phyloP scores from a whole-genome alignment of 495 filamentous ascomycete species.

The Aspergillus bridgeri region DNA sequence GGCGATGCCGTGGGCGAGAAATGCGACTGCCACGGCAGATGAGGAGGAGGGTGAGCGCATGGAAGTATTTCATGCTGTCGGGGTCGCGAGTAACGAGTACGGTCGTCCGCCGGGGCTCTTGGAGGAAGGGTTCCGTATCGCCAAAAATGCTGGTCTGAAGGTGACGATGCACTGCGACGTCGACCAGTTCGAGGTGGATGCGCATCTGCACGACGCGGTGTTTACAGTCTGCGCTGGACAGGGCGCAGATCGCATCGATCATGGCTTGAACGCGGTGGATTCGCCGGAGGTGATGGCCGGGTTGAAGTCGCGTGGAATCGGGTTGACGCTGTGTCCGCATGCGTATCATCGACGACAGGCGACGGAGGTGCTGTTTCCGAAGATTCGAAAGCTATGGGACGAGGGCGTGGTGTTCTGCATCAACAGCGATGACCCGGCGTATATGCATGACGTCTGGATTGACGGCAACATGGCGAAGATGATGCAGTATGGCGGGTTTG shows the following conservation, averaged over 20 bases:
- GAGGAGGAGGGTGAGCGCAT: constrained; percentile 25
- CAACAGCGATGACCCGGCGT: constrained; percentile 41
- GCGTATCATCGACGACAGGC: constrained; percentile 38
- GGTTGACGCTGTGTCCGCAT: constrained; percentile 42
- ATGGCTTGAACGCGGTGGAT: constrained; percentile 39
- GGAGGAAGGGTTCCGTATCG: constrained; percentile 31
- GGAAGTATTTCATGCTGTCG: constrained; percentile 38
- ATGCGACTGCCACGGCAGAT: too few species aligned
- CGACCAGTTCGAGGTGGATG: constrained; percentile 36
- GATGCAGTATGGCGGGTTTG: constrained; percentile 30
- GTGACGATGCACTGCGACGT: constrained; percentile 46
- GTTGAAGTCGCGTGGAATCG: constrained; percentile 28
- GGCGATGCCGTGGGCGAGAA: constrained; percentile 31
- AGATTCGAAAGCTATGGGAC: constrained; percentile 35
- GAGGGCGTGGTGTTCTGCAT: constrained; percentile 35
- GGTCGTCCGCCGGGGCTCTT: constrained; percentile 38
- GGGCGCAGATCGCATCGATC: constrained; percentile 39
- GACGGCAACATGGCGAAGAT: constrained; percentile 40
- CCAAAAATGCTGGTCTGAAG: constrained; percentile 33
- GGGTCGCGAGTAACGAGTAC: constrained; percentile 41
- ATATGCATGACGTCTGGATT: constrained; percentile 45
- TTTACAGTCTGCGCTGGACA: constrained; percentile 26
- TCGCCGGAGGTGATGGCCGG: constrained; percentile 27
- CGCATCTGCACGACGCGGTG: constrained; percentile 35
- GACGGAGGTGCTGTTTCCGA: constrained; percentile 35